phyloP scores from a whole-genome alignment of 495 filamentous ascomycete species.

The Xylaria nigripes region DNA sequence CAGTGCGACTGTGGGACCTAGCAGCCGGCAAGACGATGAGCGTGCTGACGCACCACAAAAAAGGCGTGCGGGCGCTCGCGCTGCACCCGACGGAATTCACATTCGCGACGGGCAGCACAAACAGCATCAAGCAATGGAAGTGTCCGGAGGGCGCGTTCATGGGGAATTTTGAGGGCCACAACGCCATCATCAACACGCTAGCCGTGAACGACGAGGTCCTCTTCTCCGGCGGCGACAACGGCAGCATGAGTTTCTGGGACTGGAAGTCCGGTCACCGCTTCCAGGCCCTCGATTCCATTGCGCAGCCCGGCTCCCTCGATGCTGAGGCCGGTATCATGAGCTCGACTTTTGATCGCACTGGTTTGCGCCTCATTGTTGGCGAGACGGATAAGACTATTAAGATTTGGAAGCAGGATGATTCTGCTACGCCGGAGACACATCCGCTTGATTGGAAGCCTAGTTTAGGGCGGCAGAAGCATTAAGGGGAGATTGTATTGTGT shows the following conservation, averaged over 20 bases:
- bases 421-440: conserved; percentile 83
- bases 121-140: conserved; percentile 99
- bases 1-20: conserved; percentile 91
- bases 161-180: conserved; percentile 98
- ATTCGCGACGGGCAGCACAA: conserved; percentile 84
- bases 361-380: conserved; percentile 80
- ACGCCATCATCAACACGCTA: conserved; percentile 92
- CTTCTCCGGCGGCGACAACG: conserved; percentile 93
- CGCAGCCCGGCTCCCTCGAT: conserved; percentile 88
- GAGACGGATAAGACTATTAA: conserved; percentile 99
- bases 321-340: conserved; percentile 93
- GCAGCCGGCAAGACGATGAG: conserved; percentile 95
- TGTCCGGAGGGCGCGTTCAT: conserved; percentile 97
- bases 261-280: conserved; percentile 95
- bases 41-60: conserved; percentile 96
- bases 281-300: conserved; percentile 78
- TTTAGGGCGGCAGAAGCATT: conserved; percentile 47
- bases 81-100: conserved; percentile 92
- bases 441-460: conserved; percentile 91
- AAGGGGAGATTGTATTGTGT: not conserved
- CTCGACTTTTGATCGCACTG: conserved; percentile 82
- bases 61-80: conserved; percentile 79
- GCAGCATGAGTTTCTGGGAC: conserved; percentile 96
- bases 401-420: conserved; percentile 87
- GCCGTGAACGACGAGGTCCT: conserved; percentile 87